A percentile compares a stretch with the other conserved stretches of the same genome.
phyloP scores from a whole-genome alignment of 306 rosid genomes.

The Rosa chinensis region DNA sequence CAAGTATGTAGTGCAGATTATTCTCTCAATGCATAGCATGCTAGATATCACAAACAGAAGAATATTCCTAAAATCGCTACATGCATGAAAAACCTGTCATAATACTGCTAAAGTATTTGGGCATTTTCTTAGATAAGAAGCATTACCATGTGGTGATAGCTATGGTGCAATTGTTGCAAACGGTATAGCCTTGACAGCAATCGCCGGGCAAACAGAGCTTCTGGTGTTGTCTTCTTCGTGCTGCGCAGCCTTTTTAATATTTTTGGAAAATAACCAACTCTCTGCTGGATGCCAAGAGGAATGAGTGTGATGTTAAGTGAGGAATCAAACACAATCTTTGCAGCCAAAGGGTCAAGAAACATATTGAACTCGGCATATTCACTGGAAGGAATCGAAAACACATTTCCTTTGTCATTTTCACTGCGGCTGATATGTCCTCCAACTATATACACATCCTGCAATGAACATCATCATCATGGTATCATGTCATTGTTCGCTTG shows the following conservation, averaged over 20 bases:
- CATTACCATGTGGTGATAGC: conserved; percentile 81
- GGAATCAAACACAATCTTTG: conserved; percentile 64
- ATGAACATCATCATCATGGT: neutral
- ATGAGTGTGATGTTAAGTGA: conserved; percentile 58
- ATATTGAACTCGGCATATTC: conserved; percentile 81
- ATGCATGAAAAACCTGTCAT: neutral
- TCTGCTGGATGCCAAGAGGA: conserved; percentile 64
- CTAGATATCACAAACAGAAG: neutral
- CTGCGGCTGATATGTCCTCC: conserved; percentile 72
- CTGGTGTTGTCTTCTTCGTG: conserved; percentile 57
- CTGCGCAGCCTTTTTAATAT: conserved; percentile 25
- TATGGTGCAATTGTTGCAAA: conserved; percentile 46
- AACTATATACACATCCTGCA: conserved; percentile 73
- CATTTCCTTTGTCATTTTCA: conserved; percentile 58
- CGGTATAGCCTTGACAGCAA: conserved; percentile 47
- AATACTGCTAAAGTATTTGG: neutral
- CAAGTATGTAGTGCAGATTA: neutral
- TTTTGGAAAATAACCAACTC: conserved; percentile 48
- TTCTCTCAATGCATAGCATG: neutral
- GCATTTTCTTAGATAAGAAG: neutral
- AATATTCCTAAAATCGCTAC: neutral
- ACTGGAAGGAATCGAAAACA: conserved; percentile 71
- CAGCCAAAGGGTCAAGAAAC: conserved; percentile 86
- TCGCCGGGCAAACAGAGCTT: conserved; percentile 48
- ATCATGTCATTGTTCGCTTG: conserved; percentile 9